Conservation (phyloP, 345 rosid genomes). For the Moringa oleifera region DNA sequence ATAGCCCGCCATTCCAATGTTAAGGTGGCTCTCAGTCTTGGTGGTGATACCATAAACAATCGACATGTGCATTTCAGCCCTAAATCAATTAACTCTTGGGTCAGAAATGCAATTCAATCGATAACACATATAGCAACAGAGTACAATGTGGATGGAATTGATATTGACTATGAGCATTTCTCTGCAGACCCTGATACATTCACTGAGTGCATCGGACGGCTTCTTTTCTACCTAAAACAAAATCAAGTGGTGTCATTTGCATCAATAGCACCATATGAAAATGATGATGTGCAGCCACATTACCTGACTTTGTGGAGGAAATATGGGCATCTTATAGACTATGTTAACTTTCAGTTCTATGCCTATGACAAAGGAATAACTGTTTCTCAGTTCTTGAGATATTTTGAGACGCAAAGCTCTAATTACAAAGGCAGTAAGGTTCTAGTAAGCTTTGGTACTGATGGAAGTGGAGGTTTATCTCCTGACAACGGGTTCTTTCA, state of each 20-base stretch:
- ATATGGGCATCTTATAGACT: conserved; percentile 52
- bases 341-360: conserved; percentile 58
- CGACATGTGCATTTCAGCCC: conserved; percentile 24
- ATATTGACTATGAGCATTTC: conserved; percentile 56
- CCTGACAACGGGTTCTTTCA: conserved; percentile 41
- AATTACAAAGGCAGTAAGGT: conserved; percentile 42
- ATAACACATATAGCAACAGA: conserved; percentile 28
- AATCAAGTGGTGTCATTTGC: conserved; percentile 2
- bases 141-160: conserved; percentile 45
- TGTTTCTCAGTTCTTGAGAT: conserved; percentile 31
- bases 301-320: conserved; percentile 51
- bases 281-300: conserved; percentile 33
- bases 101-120: conserved; percentile 36
- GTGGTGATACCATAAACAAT: conserved; percentile 33
- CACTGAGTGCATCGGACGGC: conserved; percentile 51
- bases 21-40: conserved; percentile 57
- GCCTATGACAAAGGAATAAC: conserved; percentile 40
- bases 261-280: conserved; percentile 38
- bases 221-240: conserved; percentile 29
- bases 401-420: conserved; percentile 29
- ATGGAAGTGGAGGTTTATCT: conserved; percentile 38
- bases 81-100: conserved; percentile 42
- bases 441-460: conserved; percentile 42
- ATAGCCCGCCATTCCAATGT: conserved; percentile 33
- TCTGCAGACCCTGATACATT: conserved; percentile 42